Evolutionary conservation across 78 protist species (phyloP).

Genomic region (Polysphondylium violaceum): DNA sequence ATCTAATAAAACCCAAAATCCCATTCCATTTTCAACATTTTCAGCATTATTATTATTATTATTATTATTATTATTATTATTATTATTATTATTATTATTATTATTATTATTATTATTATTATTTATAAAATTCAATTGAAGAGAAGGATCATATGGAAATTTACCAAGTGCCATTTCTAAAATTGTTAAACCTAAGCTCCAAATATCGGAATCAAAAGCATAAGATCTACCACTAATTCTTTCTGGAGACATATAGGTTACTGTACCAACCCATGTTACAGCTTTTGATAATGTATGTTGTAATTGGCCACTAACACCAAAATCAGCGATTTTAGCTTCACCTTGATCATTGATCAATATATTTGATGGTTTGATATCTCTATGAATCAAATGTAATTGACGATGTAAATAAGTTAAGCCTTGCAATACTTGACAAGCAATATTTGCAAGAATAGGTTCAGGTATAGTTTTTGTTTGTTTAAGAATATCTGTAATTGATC

Average conservation of each 20-base stretch:
- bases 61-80: not conserved
- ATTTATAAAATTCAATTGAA: not conserved
- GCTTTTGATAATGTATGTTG: constrained; percentile 79
- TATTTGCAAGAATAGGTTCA: constrained; percentile 60
- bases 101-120: not conserved
- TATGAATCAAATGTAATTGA: constrained; percentile 77
- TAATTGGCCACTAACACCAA: constrained; percentile 89
- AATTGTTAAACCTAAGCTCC: constrained; percentile 88
- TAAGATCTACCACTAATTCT: constrained; percentile 87
- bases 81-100: constrained; percentile 1
- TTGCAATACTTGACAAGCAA: constrained; percentile 65
- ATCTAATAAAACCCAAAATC: constrained; percentile 85
- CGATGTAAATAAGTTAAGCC: constrained; percentile 87
- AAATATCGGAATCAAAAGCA: constrained; percentile 85
- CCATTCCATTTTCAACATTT: constrained; percentile 29
- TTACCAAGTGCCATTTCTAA: constrained; percentile 85
- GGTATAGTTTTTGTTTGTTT: constrained; percentile 38
- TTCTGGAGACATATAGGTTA: constrained; percentile 88
- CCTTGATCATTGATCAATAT: constrained; percentile 74
- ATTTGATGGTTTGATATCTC: constrained; percentile 90
- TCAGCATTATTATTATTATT: not conserved
- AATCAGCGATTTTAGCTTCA: constrained; percentile 89
- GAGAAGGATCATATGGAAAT: constrained; percentile 69
- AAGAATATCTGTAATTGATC: constrained; percentile 62
- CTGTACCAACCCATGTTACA: constrained; percentile 92